Percentiles rank a stretch among this genome's conserved stretches.
Evolutionary conservation across 768 basidiomycete species (phyloP).

Genomic region (Collybiopsis luxurians): DNA sequence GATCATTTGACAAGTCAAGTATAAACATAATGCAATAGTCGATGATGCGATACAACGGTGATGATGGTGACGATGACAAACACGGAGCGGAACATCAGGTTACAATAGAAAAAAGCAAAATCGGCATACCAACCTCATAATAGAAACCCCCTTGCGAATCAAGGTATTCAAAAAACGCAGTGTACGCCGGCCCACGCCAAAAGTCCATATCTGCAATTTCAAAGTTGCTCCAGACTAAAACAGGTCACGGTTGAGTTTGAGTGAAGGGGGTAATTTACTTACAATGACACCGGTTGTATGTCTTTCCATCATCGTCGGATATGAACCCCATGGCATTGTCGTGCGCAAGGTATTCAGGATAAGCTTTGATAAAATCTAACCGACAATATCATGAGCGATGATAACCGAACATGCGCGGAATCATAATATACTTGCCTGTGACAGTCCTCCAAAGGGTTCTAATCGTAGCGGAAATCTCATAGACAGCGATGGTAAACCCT

Average conservation of each 20-base stretch:
- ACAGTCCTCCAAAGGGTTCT: slow-evolving; percentile 71
- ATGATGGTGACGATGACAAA: too few species aligned
- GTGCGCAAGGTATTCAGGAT: slow-evolving; percentile 56
- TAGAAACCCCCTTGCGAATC: slow-evolving; percentile 49
- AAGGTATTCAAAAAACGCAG: slow-evolving; percentile 63
- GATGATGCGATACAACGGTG: too few species aligned
- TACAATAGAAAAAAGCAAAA: too few species aligned
- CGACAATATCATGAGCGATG: background rate
- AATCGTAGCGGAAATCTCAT: slow-evolving; percentile 75
- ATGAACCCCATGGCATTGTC: slow-evolving; percentile 64
- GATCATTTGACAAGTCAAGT: background rate
- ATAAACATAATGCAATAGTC: too few species aligned
- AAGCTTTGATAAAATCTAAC: slow-evolving; percentile 53
- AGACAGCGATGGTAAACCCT: slow-evolving; percentile 73
- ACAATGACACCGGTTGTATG: slow-evolving; percentile 77
- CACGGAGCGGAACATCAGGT: too few species aligned
- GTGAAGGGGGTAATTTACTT: slow-evolving; percentile 20
- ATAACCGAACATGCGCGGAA: background rate
- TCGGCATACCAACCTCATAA: slow-evolving; percentile 4
- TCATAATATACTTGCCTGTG: slow-evolving; percentile 44
- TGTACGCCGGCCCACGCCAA: slow-evolving; percentile 67
- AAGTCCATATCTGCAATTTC: slow-evolving; percentile 72
- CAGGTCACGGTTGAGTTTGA: background rate
- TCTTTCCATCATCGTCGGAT: slow-evolving; percentile 43
- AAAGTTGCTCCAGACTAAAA: slow-evolving; percentile 61